phyloP scores from a whole-genome alignment of 2,329 filamentous ascomycete species.

The Lachnellula suecica region DNA sequence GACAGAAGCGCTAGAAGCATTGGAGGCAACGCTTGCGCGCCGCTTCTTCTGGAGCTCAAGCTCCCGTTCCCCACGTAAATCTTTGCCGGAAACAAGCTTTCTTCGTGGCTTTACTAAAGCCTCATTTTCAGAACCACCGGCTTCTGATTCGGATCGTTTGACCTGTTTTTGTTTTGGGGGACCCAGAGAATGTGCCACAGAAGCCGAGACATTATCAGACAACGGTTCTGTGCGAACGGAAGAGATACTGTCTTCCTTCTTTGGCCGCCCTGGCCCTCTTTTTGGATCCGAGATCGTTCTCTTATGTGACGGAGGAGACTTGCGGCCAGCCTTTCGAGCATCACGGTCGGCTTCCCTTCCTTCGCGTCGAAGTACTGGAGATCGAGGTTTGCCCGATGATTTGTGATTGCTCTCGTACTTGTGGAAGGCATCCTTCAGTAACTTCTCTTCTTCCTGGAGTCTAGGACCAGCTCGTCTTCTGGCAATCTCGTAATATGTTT shows the following conservation, averaged over 20 bases:
- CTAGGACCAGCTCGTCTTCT: constrained; percentile 79
- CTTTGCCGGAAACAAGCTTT: constrained; percentile 63
- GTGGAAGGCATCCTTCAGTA: constrained; percentile 76
- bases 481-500: constrained; percentile 86
- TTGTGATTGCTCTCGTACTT: constrained; percentile 56
- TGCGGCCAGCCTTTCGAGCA: constrained; percentile 14
- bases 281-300: constrained; percentile 25
- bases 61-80: constrained; percentile 57
- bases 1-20: constrained; percentile 46
- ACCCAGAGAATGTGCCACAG: constrained; percentile 27
- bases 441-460: constrained; percentile 84
- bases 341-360: constrained; percentile 34
- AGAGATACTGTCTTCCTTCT: constrained; percentile 44
- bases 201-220: constrained; percentile 29
- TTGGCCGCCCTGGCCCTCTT: constrained; percentile 51
- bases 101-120: constrained; percentile 54
- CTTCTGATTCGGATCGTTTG: constrained; percentile 55
- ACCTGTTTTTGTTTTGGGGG: constrained; percentile 50
- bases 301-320: constrained; percentile 25
- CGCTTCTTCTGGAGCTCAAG: constrained; percentile 44
- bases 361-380: constrained; percentile 44
- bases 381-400: constrained; percentile 46
- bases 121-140: constrained; percentile 48
- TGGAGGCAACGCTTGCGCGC: constrained; percentile 58
- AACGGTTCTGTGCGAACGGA: constrained; percentile 2